These are phyloP conservation scores for Daldinia sp. DNA, from an alignment of 2,329 filamentous ascomycete genomes.

Conservation along the genomic window DNA sequence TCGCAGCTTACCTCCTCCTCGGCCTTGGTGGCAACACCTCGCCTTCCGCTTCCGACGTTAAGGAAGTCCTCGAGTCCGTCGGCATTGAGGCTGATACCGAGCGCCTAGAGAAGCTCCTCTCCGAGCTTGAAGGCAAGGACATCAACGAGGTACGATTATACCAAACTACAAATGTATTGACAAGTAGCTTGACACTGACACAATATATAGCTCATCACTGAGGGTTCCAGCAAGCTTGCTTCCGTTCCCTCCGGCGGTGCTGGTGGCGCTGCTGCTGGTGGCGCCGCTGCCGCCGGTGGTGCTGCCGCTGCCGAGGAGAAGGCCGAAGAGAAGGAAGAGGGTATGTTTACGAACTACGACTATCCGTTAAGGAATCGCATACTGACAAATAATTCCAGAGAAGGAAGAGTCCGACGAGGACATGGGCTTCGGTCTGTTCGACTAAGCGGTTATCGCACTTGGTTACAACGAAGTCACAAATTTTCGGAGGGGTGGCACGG, in stretches of 20 bases:
- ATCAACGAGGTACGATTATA: constrained; percentile 80
- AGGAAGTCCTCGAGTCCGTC: constrained; percentile 87
- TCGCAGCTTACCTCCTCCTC: constrained; percentile 99
- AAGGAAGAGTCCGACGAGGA: constrained; percentile 78
- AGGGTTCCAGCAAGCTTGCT: constrained; percentile 92
- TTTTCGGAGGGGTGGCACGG: constrained; percentile 41
- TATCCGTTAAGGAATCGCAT: not conserved
- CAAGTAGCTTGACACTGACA: constrained; percentile 32
- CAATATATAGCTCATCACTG: constrained; percentile 77
- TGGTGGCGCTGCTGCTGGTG: constrained; percentile 74
- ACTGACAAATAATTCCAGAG: constrained; percentile 50
- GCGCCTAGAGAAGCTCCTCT: constrained; percentile 84
- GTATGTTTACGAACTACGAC: constrained; percentile 66
- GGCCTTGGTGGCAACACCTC: constrained; percentile 89
- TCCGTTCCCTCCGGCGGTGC: constrained; percentile 94
- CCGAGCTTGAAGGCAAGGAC: constrained; percentile 91
- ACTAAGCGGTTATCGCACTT: constrained; percentile 60
- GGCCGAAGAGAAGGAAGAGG: constrained; percentile 73
- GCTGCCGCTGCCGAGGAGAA: constrained; percentile 71
- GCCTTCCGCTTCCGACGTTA: constrained; percentile 87
- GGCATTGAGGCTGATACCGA: constrained; percentile 93
- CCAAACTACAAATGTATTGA: not conserved
- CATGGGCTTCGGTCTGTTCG: constrained; percentile 80
- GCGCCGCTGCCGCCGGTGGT: constrained; percentile 69
- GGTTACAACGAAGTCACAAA: constrained; percentile 39